Conservation (phyloP, 805 yeast genomes). For the Candida vaughaniae region DNA sequence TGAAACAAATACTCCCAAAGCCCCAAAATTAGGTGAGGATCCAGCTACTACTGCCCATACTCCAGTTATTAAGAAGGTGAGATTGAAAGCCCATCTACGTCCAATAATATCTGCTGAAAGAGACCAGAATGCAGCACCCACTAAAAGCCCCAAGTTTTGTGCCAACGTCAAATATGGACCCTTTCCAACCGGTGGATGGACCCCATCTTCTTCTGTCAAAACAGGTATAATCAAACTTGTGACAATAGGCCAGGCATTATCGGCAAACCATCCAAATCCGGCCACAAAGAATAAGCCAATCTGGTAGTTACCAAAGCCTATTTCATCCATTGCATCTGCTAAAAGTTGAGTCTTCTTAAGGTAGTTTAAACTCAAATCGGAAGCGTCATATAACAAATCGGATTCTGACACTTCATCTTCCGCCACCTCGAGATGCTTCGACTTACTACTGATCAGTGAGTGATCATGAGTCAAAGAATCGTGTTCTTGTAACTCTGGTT, state of each 20-base stretch:
- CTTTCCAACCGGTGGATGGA: constrained; percentile 28
- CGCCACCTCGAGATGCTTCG: background rate
- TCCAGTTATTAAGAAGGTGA: constrained; percentile 27
- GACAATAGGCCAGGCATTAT: constrained; percentile 41
- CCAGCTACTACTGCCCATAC: constrained; percentile 28
- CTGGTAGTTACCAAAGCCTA: constrained; percentile 48
- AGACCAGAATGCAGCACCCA: constrained; percentile 32
- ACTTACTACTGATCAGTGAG: background rate
- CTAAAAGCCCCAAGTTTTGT: constrained; percentile 38
- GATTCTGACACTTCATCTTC: background rate
- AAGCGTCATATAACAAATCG: constrained; percentile 2
- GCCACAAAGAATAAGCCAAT: constrained; percentile 50
- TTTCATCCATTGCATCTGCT: constrained; percentile 31
- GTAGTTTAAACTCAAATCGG: constrained; percentile 17
- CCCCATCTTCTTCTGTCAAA: constrained; percentile 34
- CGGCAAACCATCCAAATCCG: constrained; percentile 58
- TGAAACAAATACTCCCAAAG: constrained; percentile 24
- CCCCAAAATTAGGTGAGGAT: constrained; percentile 28
- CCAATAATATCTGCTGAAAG: constrained; percentile 30
- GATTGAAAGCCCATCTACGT: constrained; percentile 28
- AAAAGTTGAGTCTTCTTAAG: constrained; percentile 22
- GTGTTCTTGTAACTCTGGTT: no score
- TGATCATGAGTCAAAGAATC: no score
- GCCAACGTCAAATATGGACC: constrained; percentile 43
- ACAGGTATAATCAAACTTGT: constrained; percentile 31